Evolutionary conservation across 1,139 yeast species (phyloP).

Genomic region (Hyphopichia pseudoburtonii): DNA sequence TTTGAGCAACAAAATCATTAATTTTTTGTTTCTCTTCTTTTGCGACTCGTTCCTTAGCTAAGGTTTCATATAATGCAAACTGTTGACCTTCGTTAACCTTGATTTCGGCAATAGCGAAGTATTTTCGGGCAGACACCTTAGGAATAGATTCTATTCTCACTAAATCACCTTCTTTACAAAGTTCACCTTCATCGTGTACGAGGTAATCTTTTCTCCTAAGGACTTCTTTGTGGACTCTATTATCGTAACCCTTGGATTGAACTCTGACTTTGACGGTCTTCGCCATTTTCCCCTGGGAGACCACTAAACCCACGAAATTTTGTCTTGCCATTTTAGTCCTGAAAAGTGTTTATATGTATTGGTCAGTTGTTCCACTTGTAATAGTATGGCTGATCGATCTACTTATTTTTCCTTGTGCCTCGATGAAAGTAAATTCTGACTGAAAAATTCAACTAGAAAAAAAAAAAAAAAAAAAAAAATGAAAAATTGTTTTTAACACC

Average conservation of each 20-base stretch:
- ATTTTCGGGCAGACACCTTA: constrained; percentile 78
- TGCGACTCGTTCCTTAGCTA: constrained; percentile 66
- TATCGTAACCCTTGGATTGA: constrained; percentile 67
- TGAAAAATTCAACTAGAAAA: too few relatives aligned
- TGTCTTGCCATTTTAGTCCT: constrained; percentile 82
- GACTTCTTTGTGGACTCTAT: constrained; percentile 71
- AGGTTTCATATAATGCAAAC: constrained; percentile 74
- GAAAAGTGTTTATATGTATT: too few relatives aligned
- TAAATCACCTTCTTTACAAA: constrained; percentile 92
- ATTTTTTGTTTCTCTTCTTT: constrained; percentile 59
- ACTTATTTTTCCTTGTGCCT: too few relatives aligned
- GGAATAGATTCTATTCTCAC: constrained; percentile 92
- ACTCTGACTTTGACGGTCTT: constrained; percentile 95
- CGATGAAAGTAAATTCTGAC: too few relatives aligned
- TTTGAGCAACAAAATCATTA: constrained; percentile 47
- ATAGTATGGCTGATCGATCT: too few relatives aligned
- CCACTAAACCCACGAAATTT: constrained; percentile 87
- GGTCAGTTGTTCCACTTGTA: too few relatives aligned
- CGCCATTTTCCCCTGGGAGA: constrained; percentile 93
- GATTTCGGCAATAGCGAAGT: constrained; percentile 93
- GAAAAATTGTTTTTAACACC: too few relatives aligned
- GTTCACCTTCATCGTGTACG: constrained; percentile 91
- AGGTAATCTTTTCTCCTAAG: constrained; percentile 78
- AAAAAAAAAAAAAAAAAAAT: too few relatives aligned
- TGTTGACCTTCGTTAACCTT: constrained; percentile 88